Conservation (phyloP, 495 filamentous ascomycete species). For the Niebla homalea region DNA sequence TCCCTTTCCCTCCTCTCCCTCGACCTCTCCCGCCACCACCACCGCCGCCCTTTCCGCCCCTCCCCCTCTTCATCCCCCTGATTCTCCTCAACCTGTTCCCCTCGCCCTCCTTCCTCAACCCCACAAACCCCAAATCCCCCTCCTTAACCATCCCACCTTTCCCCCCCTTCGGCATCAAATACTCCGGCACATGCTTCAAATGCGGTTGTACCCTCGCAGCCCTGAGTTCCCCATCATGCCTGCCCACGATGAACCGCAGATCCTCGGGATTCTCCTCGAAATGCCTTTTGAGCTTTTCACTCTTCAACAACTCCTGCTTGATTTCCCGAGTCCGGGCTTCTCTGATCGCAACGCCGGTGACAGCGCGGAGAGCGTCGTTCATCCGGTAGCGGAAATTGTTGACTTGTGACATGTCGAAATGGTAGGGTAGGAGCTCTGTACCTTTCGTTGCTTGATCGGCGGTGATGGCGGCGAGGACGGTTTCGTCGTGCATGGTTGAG, state of each 20-base stretch:
- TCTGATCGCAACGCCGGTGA: constrained; percentile 71
- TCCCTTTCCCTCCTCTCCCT: constrained; percentile 48
- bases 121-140: constrained; percentile 50
- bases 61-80: constrained; percentile 54
- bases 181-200: constrained; percentile 90
- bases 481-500: constrained; percentile 68
- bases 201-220: constrained; percentile 71
- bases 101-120: constrained; percentile 56
- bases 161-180: constrained; percentile 73
- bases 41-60: constrained; percentile 39
- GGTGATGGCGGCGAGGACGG: constrained; percentile 58
- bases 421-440: constrained; percentile 71
- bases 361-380: constrained; percentile 70
- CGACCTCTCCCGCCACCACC: constrained; percentile 41
- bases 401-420: constrained; percentile 87
- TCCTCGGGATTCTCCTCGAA: constrained; percentile 96
- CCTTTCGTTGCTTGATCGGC: constrained; percentile 58
- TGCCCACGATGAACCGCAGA: constrained; percentile 50
- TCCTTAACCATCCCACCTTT: constrained; percentile 48
- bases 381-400: constrained; percentile 91
- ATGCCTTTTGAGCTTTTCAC: constrained; percentile 83
- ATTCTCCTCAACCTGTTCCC: constrained; percentile 40
- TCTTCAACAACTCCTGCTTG: constrained; percentile 75
- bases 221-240: constrained; percentile 81
- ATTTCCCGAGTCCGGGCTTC: constrained; percentile 84